Percentiles rank a stretch among this genome's conserved stretches.
Evolutionary conservation across 176 grass and related monocot species (phyloP).

Genomic region (Pontederia paniculata): DNA sequence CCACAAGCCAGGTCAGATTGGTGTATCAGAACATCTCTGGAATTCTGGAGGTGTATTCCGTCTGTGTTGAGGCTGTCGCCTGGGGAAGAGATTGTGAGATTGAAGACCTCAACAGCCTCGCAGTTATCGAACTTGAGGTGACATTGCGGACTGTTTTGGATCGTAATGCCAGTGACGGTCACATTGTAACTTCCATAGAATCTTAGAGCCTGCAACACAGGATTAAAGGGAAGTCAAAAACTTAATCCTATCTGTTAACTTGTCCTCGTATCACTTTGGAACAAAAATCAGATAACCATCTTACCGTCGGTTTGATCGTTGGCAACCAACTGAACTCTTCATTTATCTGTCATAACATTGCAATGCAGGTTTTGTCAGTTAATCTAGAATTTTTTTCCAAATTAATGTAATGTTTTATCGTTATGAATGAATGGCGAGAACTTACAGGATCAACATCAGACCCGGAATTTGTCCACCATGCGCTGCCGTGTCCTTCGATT

Average conservation of each 20-base stretch:
- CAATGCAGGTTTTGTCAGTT: neutral
- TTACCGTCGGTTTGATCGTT: constrained; percentile 90
- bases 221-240: neutral
- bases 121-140: constrained; percentile 95
- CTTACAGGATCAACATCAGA: constrained; percentile 61
- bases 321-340: constrained; percentile 54
- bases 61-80: constrained; percentile 82
- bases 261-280: no score
- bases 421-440: neutral
- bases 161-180: constrained; percentile 73
- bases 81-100: constrained; percentile 81
- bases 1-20: constrained; percentile 74
- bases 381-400: neutral
- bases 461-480: constrained; percentile 69
- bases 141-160: constrained; percentile 89
- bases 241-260: no score
- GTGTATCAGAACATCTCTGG: constrained; percentile 88
- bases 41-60: constrained; percentile 96
- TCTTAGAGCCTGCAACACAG: constrained; percentile 73
- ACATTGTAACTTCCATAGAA: constrained; percentile 92
- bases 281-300: neutral
- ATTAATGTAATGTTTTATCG: neutral
- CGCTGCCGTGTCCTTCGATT: constrained; percentile 72
- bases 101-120: constrained; percentile 73
- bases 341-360: constrained; percentile 35